Evolutionary conservation across 2,329 filamentous ascomycete species (phyloP).

Genomic region (Phyllosticta citribraziliensis): DNA sequence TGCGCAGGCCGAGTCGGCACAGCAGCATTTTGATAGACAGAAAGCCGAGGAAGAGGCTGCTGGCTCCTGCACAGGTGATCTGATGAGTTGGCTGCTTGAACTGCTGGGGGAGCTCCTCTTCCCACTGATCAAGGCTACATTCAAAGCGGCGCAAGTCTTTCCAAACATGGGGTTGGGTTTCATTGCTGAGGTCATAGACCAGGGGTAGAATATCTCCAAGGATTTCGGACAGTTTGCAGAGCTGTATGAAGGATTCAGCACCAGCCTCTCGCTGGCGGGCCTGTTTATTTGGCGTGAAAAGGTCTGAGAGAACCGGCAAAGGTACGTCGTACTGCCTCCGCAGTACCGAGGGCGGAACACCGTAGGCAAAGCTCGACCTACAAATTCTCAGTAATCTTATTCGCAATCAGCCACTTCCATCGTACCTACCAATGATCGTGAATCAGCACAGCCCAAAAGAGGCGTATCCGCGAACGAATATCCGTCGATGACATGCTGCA

Average conservation of each 20-base stretch:
- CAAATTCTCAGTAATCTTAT: background rate
- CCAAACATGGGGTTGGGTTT: slow-evolving; percentile 20
- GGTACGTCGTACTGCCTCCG: slow-evolving; percentile 48
- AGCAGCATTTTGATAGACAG: slow-evolving; percentile 30
- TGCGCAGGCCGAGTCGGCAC: slow-evolving; percentile 25
- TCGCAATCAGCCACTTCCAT: slow-evolving; percentile 7
- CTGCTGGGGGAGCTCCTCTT: slow-evolving; percentile 25
- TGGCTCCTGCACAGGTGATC: slow-evolving; percentile 17
- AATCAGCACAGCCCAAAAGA: slow-evolving; percentile 50
- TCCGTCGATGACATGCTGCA: slow-evolving; percentile 44
- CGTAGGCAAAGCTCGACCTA: slow-evolving; percentile 45
- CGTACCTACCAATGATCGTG: slow-evolving; percentile 42
- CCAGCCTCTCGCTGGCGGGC: slow-evolving; percentile 33
- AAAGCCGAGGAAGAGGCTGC: slow-evolving; percentile 32
- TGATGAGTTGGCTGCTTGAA: slow-evolving; percentile 13
- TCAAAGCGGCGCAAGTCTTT: slow-evolving; percentile 24
- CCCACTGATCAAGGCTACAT: slow-evolving; percentile 23
- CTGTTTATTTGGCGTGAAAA: slow-evolving; percentile 25
- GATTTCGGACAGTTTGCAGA: slow-evolving; percentile 40
- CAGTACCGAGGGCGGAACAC: slow-evolving; percentile 44
- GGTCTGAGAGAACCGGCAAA: slow-evolving; percentile 36
- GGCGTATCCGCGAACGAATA: slow-evolving; percentile 41
- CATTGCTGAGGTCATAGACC: slow-evolving; percentile 25
- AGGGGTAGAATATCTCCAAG: slow-evolving; percentile 31
- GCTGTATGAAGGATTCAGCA: slow-evolving; percentile 42